Conservation (phyloP, 306 rosid genomes). For the Trifolium pratense region DNA sequence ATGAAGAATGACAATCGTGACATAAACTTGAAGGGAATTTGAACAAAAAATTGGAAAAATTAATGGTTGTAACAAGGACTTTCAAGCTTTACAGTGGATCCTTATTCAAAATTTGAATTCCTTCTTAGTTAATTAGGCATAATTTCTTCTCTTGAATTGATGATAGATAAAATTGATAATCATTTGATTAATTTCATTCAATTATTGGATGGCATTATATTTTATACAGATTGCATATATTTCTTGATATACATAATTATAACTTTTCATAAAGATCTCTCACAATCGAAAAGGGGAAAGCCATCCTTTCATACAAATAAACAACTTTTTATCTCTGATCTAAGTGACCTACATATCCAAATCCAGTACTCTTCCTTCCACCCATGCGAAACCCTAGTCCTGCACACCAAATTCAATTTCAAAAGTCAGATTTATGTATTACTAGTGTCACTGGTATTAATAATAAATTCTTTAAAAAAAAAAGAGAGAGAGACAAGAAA, state of each 20-base stretch:
- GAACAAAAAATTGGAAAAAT: neutral
- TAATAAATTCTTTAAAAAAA: too few species aligned
- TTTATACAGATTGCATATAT: constrained; percentile 26
- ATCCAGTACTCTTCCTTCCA: constrained; percentile 52
- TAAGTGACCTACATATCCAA: constrained; percentile 37
- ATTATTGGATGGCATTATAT: constrained; percentile 31
- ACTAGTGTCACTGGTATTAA: neutral
- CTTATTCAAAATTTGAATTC: neutral
- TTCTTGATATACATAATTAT: constrained; percentile 13
- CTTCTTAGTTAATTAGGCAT: neutral
- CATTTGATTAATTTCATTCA: neutral
- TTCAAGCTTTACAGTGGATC: neutral
- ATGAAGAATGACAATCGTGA: neutral
- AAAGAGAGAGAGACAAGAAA: too few species aligned
- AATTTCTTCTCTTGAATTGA: neutral
- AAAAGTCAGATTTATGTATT: neutral
- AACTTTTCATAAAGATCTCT: constrained; percentile 16
- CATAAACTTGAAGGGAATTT: neutral
- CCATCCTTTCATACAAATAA: constrained; percentile 25
- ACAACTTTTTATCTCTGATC: constrained; percentile 45
- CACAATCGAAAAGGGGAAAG: constrained; percentile 12
- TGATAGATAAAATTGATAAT: neutral
- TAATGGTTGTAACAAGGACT: neutral
- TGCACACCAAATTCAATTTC: constrained; percentile 30
- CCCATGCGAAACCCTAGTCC: constrained; percentile 39